A percentile compares a stretch with the other conserved stretches of the same genome.
Evolutionary conservation across 768 basidiomycete genomes (phyloP).

Genomic region (Roridomyces roridus): DNA sequence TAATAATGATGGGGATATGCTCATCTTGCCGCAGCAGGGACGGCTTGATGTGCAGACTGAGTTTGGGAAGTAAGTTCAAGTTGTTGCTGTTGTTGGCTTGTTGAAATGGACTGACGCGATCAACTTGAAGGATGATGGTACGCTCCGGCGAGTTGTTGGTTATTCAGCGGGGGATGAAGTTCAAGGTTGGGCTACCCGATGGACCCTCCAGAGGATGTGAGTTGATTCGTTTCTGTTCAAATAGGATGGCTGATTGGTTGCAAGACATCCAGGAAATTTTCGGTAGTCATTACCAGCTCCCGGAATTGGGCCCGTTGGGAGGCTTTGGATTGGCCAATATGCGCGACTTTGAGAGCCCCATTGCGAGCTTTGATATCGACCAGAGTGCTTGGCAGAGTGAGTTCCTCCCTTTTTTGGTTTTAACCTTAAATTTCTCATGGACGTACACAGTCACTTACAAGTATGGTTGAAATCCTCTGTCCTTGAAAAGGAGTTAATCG

Average conservation of each 20-base stretch:
- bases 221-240: slow-evolving; percentile 21
- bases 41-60: slow-evolving; percentile 74
- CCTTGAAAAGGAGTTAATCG: background rate
- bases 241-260: background rate
- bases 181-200: slow-evolving; percentile 66
- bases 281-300: slow-evolving; percentile 66
- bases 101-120: background rate
- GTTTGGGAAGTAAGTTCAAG: slow-evolving; percentile 60
- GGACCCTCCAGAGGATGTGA: slow-evolving; percentile 67
- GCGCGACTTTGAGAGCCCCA: slow-evolving; percentile 67
- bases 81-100: background rate
- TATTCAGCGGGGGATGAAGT: slow-evolving; percentile 70
- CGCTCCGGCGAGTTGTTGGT: slow-evolving; percentile 69
- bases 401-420: slow-evolving; percentile 26
- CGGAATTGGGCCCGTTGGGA: slow-evolving; percentile 71
- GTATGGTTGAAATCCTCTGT: slow-evolving; percentile 30
- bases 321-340: slow-evolving; percentile 69
- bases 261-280: slow-evolving; percentile 69
- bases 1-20: slow-evolving; percentile 70
- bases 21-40: slow-evolving; percentile 70
- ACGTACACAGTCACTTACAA: slow-evolving; percentile 52
- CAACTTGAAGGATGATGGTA: slow-evolving; percentile 56
- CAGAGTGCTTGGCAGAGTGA: slow-evolving; percentile 63
- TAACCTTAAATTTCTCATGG: background rate
- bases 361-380: slow-evolving; percentile 72